Evolutionary conservation across 2,329 filamentous ascomycete species (phyloP).

Genomic region (Westerdykella ornata): DNA sequence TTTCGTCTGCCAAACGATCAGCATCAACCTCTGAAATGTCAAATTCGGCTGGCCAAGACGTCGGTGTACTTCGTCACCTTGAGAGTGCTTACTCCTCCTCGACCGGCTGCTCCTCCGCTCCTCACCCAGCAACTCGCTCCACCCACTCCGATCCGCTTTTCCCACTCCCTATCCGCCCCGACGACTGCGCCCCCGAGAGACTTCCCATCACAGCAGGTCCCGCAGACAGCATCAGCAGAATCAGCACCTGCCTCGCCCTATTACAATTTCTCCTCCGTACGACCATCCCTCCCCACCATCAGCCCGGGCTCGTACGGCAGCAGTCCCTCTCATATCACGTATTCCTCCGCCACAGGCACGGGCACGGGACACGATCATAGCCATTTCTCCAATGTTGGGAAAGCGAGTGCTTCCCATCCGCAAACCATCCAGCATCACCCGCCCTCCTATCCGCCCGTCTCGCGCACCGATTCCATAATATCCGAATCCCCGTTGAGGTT

Average conservation of each 20-base stretch:
- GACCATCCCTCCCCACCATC: conserved; percentile 31
- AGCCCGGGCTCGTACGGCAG: conserved; percentile 30
- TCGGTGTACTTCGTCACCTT: conserved; percentile 43
- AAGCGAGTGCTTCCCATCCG: conserved; percentile 20
- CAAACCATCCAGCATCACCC: conserved; percentile 18
- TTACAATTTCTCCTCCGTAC: conserved; percentile 29
- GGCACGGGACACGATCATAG: conserved; percentile 28
- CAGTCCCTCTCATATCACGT: conserved; percentile 20
- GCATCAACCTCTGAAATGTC: conserved; percentile 31
- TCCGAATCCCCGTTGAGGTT: conserved; percentile 13
- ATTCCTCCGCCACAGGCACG: conserved; percentile 31
- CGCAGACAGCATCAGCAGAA: conserved; percentile 27
- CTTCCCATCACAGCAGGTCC: conserved; percentile 22
- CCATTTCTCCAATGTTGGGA: conserved; percentile 27
- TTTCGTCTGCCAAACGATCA: conserved; percentile 33
- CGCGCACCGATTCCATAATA: conserved; percentile 21
- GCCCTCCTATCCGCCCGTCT: conserved; percentile 18
- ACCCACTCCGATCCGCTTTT: conserved; percentile 22
- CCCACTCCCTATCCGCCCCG: conserved; percentile 26
- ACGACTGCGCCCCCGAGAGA: conserved; percentile 20
- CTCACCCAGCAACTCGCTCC: conserved; percentile 31
- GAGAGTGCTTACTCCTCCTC: conserved; percentile 28
- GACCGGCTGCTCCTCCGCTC: conserved; percentile 24
- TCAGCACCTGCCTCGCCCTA: conserved; percentile 33
- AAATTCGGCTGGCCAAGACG: conserved; percentile 39